Base-by-base conservation (phyloP, 345 rosid species). In the Brassica rapa region DNA sequence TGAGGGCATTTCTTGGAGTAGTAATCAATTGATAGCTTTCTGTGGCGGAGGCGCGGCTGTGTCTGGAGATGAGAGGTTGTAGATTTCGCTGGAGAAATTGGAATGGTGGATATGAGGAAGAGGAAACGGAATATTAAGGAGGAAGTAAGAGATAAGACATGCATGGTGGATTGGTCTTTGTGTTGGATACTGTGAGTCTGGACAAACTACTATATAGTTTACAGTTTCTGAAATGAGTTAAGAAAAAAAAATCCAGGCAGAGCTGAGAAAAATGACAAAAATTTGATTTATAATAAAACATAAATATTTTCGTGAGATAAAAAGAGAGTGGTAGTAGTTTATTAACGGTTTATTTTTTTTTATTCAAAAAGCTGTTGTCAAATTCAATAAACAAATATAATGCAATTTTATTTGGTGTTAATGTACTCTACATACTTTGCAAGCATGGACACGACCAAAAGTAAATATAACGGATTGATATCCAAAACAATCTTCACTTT, bases 1-100 rank as follows among this genome's bases (percentile, higher is more conserved):
- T 88, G 91, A 56, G 97, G 91, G 85, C 98, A 94, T 49, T 87
- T 72, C 79, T 80, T 92, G 37, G 92, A 82, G 21, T 94, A 90
- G 84, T 90, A 88, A 64, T 84, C 79, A 12, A 39, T 69, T 0
- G 90, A 85, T 60, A 89, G 87, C 49, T 83, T 87, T 69, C 81
- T 85, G 24, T 62, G 86, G 46, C 3, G 82, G 81, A 67, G 51
- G 0, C 68, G 33, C 5, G 62, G 55, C 12, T 1, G 59, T 16
- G 77, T 64, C n/a, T 63, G 78, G 33, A 70, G 65, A 49, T 73
- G 72, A 39, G 59, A 24, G 62, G 64, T 27, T 66, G 65, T 76
- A 25, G 79, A 60, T 35, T 80, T 72, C 4, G 82, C 72, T 41
- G 70, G 30, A 35, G 21, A 76, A 70, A 21, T 49, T 2, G 77